Percentiles rank a stretch among this genome's conserved stretches.
phyloP scores from a whole-genome alignment of 441 rosid species.

The Arabidopsis lyrata region DNA sequence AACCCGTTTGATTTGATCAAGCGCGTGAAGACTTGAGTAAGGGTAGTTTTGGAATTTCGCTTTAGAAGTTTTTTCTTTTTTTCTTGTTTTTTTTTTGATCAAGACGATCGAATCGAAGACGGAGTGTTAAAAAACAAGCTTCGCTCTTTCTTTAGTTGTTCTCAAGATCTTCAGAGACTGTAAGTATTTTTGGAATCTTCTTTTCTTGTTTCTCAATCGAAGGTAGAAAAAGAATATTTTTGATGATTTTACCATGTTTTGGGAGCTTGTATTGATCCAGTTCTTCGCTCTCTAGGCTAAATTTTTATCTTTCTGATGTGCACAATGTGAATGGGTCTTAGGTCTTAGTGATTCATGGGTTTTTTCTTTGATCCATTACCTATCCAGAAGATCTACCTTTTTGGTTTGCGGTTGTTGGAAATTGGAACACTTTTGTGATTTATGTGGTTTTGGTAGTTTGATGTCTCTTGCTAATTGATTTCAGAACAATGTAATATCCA shows the following conservation, averaged over 20 bases:
- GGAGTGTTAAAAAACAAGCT: slow-evolving; percentile 29
- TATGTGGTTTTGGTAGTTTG: slow-evolving; percentile 10
- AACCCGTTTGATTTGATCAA: slow-evolving; percentile 9
- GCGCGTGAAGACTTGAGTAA: slow-evolving; percentile 17
- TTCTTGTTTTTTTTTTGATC: background rate
- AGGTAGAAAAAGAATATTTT: background rate
- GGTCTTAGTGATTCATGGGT: background rate
- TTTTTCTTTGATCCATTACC: background rate
- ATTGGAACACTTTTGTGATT: background rate
- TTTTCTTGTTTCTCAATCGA: background rate
- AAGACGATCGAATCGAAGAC: slow-evolving; percentile 43
- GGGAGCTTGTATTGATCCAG: slow-evolving; percentile 29
- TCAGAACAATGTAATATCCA: too few species aligned
- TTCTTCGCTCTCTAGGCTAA: slow-evolving; percentile 18
- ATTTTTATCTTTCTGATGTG: slow-evolving; percentile 23
- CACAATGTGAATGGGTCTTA: slow-evolving; percentile 9
- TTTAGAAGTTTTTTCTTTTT: slow-evolving; percentile 20
- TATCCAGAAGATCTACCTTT: slow-evolving; percentile 19
- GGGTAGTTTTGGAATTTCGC: slow-evolving; percentile 39
- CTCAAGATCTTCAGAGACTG: slow-evolving; percentile 26
- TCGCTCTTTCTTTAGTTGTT: slow-evolving; percentile 25
- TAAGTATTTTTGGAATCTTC: slow-evolving; percentile 18
- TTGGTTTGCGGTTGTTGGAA: background rate
- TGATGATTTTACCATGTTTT: background rate
- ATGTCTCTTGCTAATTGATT: too few species aligned